Base-by-base conservation (phyloP, 2,329 filamentous ascomycete species). In the Aspergillus proliferans region DNA sequence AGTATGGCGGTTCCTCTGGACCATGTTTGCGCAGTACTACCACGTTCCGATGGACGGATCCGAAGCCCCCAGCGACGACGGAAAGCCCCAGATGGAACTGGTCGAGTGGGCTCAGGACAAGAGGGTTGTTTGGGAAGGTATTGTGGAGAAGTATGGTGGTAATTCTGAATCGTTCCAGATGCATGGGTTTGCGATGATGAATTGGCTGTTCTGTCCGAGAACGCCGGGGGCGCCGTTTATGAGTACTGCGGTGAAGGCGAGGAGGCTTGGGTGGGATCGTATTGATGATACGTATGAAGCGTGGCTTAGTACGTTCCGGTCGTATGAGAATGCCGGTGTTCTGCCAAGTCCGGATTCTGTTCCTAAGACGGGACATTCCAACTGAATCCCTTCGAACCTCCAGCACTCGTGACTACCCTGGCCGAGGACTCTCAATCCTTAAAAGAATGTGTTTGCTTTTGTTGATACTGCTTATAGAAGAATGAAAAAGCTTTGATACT, bases 261-360 rank as follows among this genome's bases (percentile, higher is more conserved):
- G 41, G 5, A 21, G 15, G 36, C 18, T 42, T 42, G 47, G 47
- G 10, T 49, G 43, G 47, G 7, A 21, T 6, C 21, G 47, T 12
- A 6, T 14, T 14, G 47, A 46, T 34, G 34, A 49, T 36, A 52
- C 52, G 3, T 56, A 53, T 47, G 52, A 56, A 24, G 50, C 52
- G 14, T 30, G 14, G 41, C 4, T 30, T 30, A 22, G 26, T 9
- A 43, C 41, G 7, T 43, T 26, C 22, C 12, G 22, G 22, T 26
- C 41, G 10, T 30, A n/a, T 30, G 41, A 43, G 15, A 43, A 43
- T 30, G 41, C 41, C 3, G 41, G 41, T 14, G 48, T 58, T 56
- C 10, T 43, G 8, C 41, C 41, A 4, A 43, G 36, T 15, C n/a
- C 9, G 4, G 26, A 22, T 22, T 6, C 3, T 22, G 22, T 22